Percentiles rank a stretch among this genome's conserved stretches.
phyloP scores from a whole-genome alignment of 495 filamentous ascomycete genomes.

The Pyrenula massariospora region DNA sequence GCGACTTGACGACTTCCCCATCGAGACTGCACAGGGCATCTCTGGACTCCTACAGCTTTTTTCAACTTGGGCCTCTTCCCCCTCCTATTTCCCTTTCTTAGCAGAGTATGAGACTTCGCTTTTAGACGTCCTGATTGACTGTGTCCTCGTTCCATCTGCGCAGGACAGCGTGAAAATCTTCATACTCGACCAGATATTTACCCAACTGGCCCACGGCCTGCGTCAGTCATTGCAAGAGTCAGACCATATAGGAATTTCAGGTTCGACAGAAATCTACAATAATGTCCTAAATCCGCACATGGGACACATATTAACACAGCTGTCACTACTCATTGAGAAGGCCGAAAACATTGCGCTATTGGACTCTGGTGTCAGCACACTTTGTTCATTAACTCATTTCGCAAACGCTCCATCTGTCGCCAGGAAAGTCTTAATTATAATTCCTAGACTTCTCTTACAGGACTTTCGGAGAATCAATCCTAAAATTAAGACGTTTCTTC shows the following conservation, averaged over 20 bases:
- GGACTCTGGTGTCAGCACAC: constrained; percentile 61
- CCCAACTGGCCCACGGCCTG: constrained; percentile 14
- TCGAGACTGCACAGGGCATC: constrained; percentile 78
- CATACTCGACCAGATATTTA: constrained; percentile 60
- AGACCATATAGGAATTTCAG: not conserved
- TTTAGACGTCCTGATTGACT: constrained; percentile 57
- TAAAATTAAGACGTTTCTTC: constrained; percentile 67
- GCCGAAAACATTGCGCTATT: constrained; percentile 61
- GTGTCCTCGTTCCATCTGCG: constrained; percentile 57
- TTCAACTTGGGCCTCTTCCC: constrained; percentile 61
- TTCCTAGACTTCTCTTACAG: constrained; percentile 70
- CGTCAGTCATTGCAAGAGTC: not conserved
- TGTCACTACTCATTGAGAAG: constrained; percentile 61
- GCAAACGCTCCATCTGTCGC: constrained; percentile 57
- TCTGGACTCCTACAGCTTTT: constrained; percentile 75
- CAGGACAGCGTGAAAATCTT: constrained; percentile 85
- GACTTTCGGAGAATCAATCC: constrained; percentile 70
- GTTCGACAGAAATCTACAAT: not conserved
- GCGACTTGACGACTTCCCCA: constrained; percentile 65
- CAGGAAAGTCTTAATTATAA: constrained; percentile 62
- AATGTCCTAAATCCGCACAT: constrained; percentile 58
- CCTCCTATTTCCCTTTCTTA: constrained; percentile 56
- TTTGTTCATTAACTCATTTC: constrained; percentile 64
- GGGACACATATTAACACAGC: constrained; percentile 52
- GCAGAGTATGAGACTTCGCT: constrained; percentile 49